Evolutionary conservation across 2,329 filamentous ascomycete genomes (phyloP).

Genomic region (Clonostachys rosea): DNA sequence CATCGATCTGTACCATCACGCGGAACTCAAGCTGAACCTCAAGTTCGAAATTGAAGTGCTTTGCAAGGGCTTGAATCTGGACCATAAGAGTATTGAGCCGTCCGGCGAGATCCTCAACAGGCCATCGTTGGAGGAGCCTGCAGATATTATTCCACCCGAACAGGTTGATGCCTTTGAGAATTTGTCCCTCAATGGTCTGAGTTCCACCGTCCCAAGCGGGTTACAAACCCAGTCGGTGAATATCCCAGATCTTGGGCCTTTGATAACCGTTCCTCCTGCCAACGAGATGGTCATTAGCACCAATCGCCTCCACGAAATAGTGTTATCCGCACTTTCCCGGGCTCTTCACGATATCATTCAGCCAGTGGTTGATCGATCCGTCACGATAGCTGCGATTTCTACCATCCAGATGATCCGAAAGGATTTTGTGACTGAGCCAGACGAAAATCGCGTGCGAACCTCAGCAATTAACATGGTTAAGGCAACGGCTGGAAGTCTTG

Average conservation of each 20-base stretch:
- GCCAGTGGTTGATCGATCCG: conserved; percentile 93
- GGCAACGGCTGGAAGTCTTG: conserved; percentile 86
- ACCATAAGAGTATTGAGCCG: conserved; percentile 87
- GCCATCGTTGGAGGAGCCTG: conserved; percentile 53
- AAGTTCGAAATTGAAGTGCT: conserved; percentile 99
- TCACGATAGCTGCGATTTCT: conserved; percentile 96
- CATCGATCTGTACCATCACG: conserved; percentile 89
- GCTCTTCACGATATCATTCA: conserved; percentile 96
- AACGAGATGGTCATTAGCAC: conserved; percentile 76
- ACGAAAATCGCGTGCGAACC: conserved; percentile 80
- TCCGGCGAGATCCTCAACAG: conserved; percentile 82
- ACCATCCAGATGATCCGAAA: conserved; percentile 94
- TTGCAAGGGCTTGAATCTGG: conserved; percentile 87
- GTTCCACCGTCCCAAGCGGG: conserved; percentile 62
- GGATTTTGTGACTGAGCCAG: conserved; percentile 89
- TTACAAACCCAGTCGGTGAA: conserved; percentile 75
- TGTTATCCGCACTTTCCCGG: conserved; percentile 79
- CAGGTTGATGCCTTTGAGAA: conserved; percentile 79
- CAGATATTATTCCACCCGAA: conserved; percentile 59
- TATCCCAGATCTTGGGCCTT: conserved; percentile 77
- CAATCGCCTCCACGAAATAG: conserved; percentile 67
- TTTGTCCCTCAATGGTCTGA: conserved; percentile 71
- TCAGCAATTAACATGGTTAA: conserved; percentile 94
- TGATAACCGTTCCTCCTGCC: conserved; percentile 75
- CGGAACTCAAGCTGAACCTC: conserved; percentile 90